Base-by-base conservation (phyloP, 2,329 filamentous ascomycete species). In the Didymella exigua region DNA sequence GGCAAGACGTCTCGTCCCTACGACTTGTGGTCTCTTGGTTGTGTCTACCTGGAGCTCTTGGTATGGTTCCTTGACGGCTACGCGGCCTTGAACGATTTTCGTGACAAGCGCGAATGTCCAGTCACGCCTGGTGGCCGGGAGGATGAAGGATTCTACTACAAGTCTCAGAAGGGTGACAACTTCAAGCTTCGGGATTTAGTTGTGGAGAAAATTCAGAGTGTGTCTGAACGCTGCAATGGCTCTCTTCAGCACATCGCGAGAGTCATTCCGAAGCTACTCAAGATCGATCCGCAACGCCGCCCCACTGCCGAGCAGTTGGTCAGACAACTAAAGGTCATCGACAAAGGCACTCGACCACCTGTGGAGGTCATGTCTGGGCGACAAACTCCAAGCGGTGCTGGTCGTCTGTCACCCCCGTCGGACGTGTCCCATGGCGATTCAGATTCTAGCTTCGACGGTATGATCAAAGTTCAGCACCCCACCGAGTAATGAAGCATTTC, bases 111-210 rank as follows among this genome's bases (percentile, higher is more conserved):
- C 5, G 21, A 40, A 4, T 19, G 45, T 6, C 11, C 5, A 0
- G 27, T 54, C 13, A 41, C 5, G 3, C 40, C 45, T 5, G 18
- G 4, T 11, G 27, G 16, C 1, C 11, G 21, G 0, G 45, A 54
- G 29, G 51, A 54, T 10, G 40, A 54, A 13, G 45, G 51, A 1
- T 54, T 54, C 16, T 54, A 54, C 13, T 45, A 27, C 45, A 40
- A 11, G 13, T 19, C 40, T n/a, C n/a, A n/a, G 0, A 33, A 16
- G 1, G 19, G 11, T 11, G 2, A 5, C n/a, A 27, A 45, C 2
- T 45, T 52, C 21, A 41, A 6, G n/a, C n/a, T 49, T 0, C 46
- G 37, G 1, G 21, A 34, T 1, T 4, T 16, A 0, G 37, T 49
- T 9, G 2, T 4, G 1, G 7, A 42, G n/a, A 41, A 21, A n/a